A percentile compares a stretch with the other conserved stretches of the same genome.
phyloP scores from a whole-genome alignment of 1,284 basidiomycete species.

The Ustilago hordei region DNA sequence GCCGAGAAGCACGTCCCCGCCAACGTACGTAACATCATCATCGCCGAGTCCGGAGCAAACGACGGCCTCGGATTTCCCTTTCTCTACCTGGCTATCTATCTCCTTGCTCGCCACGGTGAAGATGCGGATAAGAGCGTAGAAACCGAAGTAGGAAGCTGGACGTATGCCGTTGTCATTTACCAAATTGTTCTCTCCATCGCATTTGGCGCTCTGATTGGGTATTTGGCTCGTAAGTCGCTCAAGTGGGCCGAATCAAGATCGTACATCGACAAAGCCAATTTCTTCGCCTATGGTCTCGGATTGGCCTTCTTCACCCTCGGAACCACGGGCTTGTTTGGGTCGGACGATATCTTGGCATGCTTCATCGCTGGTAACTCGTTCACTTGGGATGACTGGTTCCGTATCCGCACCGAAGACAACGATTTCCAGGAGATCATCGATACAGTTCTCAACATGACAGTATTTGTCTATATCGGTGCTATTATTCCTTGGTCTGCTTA shows the following conservation, averaged over 20 bases:
- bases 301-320: slow-evolving; percentile 71
- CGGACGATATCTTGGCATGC: slow-evolving; percentile 71
- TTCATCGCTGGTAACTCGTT: slow-evolving; percentile 70
- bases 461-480: slow-evolving; percentile 71
- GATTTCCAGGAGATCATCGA: slow-evolving; percentile 75
- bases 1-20: slow-evolving; percentile 71
- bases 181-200: slow-evolving; percentile 69
- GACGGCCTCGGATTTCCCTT: slow-evolving; percentile 69
- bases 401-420: slow-evolving; percentile 72
- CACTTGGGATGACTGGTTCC: slow-evolving; percentile 71
- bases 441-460: slow-evolving; percentile 72
- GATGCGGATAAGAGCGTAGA: slow-evolving; percentile 62
- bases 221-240: slow-evolving; percentile 69
- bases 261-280: slow-evolving; percentile 70
- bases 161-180: slow-evolving; percentile 70
- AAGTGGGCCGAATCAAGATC: slow-evolving; percentile 68
- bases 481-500: slow-evolving; percentile 69
- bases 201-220: slow-evolving; percentile 70
- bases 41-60: slow-evolving; percentile 71
- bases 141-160: slow-evolving; percentile 69
- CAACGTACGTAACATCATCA: slow-evolving; percentile 69
- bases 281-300: slow-evolving; percentile 70
- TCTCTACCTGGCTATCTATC: slow-evolving; percentile 69
- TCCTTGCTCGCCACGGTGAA: slow-evolving; percentile 54
- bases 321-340: slow-evolving; percentile 70